phyloP scores from a whole-genome alignment of 202 grass and related monocot genomes.

The Eragrostis tef region DNA sequence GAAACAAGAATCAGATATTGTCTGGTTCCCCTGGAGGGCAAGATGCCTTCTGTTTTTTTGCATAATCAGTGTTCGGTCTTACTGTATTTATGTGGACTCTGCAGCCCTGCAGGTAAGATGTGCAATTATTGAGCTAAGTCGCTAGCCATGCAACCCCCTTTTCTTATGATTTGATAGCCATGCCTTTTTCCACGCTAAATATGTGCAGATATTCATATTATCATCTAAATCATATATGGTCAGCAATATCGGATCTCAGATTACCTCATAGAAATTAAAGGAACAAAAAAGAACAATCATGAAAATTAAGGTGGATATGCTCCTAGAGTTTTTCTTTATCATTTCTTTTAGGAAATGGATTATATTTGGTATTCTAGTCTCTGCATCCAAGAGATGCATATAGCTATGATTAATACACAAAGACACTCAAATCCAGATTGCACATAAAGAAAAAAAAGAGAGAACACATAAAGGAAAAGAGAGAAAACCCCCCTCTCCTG shows the following conservation, averaged over 20 bases:
- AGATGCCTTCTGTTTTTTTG: constrained; percentile 33
- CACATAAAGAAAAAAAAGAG: too few relatives aligned
- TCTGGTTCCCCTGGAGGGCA: constrained; percentile 42
- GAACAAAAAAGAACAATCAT: constrained; percentile 34
- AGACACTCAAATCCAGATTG: too few relatives aligned
- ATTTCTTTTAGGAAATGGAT: not conserved
- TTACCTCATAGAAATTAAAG: not conserved
- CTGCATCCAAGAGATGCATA: too few relatives aligned
- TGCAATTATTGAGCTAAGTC: constrained; percentile 44
- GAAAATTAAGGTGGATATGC: constrained; percentile 47
- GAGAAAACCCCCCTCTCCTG: too few relatives aligned
- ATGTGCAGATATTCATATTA: constrained; percentile 16
- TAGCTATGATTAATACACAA: too few relatives aligned
- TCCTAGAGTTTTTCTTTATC: constrained; percentile 27
- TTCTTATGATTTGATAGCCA: constrained; percentile 45
- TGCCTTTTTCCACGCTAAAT: constrained; percentile 38
- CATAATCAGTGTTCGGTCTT: constrained; percentile 25
- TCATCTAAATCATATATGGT: constrained; percentile 25
- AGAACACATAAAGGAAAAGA: too few relatives aligned
- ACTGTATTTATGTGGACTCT: constrained; percentile 18
- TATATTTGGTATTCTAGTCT: too few relatives aligned
- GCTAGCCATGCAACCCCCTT: constrained; percentile 14
- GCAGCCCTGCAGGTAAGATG: constrained; percentile 41
- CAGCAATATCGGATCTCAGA: not conserved
- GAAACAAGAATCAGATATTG: constrained; percentile 16